Evolutionary conservation across 2,329 filamentous ascomycete genomes (phyloP).

Genomic region (Bipolaris victoriae): DNA sequence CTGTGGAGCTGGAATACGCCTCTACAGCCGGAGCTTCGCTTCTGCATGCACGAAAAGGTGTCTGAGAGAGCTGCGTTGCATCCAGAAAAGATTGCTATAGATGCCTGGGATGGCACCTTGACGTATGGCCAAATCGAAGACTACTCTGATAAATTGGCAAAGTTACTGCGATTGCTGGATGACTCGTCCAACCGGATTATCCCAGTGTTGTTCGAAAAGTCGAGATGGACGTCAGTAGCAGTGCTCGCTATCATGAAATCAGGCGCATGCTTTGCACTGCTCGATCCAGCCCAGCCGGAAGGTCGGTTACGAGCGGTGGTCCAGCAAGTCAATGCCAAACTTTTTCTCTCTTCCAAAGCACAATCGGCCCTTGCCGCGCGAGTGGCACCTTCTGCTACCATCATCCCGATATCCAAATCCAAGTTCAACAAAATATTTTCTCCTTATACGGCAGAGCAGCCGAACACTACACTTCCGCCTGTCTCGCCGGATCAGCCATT

Average conservation of each 20-base stretch:
- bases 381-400: conserved; percentile 38
- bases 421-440: conserved; percentile 39
- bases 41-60: conserved; percentile 58
- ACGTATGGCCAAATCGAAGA: conserved; percentile 47
- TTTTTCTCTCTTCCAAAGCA: conserved; percentile 39
- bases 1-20: conserved; percentile 58
- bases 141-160: conserved; percentile 40
- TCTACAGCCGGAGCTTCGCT: conserved; percentile 52
- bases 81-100: conserved; percentile 48
- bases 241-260: conserved; percentile 51
- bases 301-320: conserved; percentile 41
- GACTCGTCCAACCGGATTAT: conserved; percentile 42
- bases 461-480: conserved; percentile 31
- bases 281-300: conserved; percentile 47
- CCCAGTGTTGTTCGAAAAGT: conserved; percentile 51
- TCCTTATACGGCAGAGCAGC: conserved; percentile 38
- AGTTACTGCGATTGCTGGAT: conserved; percentile 32
- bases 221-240: conserved; percentile 47
- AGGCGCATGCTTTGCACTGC: conserved; percentile 46
- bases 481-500: conserved; percentile 36
- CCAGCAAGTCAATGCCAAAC: conserved; percentile 37
- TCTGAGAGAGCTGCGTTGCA: conserved; percentile 45
- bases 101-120: conserved; percentile 47
- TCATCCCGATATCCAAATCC: conserved; percentile 44
- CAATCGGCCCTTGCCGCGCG: conserved; percentile 37